These are phyloP conservation scores for Aspergillus novoparasiticus DNA, from an alignment of 2,329 filamentous ascomycete species.

Conservation along the genomic window DNA sequence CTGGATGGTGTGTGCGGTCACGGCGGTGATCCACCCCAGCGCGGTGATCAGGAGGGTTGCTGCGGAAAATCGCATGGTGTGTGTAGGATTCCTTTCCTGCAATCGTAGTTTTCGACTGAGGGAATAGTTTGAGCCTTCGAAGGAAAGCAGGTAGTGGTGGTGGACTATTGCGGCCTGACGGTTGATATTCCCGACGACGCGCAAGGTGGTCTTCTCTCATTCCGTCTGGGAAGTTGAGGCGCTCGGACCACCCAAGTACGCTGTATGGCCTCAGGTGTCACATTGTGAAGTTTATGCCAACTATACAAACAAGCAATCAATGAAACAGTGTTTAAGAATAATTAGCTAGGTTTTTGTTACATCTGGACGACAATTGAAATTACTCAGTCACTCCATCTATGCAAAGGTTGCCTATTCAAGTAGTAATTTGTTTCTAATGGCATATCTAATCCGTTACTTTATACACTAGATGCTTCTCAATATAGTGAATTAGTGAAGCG, in stretches of 20 bases:
- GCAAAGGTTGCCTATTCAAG: not conserved
- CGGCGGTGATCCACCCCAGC: constrained; percentile 61
- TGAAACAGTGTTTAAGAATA: not conserved
- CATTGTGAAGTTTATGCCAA: not conserved
- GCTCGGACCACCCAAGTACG: constrained; percentile 35
- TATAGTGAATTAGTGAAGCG: not conserved
- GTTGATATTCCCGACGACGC: constrained; percentile 24
- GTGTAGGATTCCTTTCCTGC: constrained; percentile 1
- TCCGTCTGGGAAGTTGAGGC: constrained; percentile 28
- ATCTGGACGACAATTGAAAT: not conserved
- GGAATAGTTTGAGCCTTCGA: not conserved
- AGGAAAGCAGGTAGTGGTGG: constrained; percentile 10
- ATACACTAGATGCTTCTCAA: not conserved
- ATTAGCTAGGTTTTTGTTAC: not conserved
- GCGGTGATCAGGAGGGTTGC: constrained; percentile 51
- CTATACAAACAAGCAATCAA: not conserved
- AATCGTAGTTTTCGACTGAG: constrained; percentile 1
- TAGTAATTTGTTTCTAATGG: not conserved
- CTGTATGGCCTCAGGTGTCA: constrained; percentile 6
- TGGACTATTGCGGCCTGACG: constrained; percentile 14
- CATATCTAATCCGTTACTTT: not conserved
- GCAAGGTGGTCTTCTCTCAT: constrained; percentile 36
- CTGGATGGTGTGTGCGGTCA: constrained; percentile 90
- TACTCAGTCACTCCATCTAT: not conserved
- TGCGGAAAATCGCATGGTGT: constrained; percentile 45